These are phyloP conservation scores for Cladorrhinum sp. DNA, from an alignment of 2,329 filamentous ascomycete species.

Conservation along the genomic window DNA sequence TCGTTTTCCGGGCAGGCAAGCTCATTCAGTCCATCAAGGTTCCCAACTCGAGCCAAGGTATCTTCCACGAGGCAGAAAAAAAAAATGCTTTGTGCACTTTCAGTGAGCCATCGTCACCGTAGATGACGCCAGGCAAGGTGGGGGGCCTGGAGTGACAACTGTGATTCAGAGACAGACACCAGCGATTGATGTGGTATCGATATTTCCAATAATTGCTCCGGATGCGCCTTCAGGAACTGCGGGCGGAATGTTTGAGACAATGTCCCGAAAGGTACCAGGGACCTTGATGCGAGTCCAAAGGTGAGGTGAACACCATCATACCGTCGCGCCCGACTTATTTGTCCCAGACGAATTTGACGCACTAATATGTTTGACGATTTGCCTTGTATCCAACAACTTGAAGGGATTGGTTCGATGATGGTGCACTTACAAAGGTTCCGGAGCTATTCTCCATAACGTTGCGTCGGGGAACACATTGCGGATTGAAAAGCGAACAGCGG, in stretches of 20 bases:
- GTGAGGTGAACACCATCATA: too few relatives aligned
- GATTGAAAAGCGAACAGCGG: neutral
- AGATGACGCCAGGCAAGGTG: neutral
- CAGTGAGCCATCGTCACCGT: neutral
- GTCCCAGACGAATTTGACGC: too few relatives aligned
- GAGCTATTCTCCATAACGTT: neutral
- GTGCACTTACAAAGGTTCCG: neutral
- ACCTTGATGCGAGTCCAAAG: neutral
- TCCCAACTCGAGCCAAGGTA: neutral
- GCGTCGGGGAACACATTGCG: too few relatives aligned
- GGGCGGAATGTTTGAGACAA: conserved; percentile 18
- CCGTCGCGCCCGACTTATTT: too few relatives aligned
- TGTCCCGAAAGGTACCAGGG: conserved; percentile 17
- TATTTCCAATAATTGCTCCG: neutral
- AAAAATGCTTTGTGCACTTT: neutral
- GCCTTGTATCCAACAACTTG: neutral
- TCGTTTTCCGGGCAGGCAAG: too few relatives aligned
- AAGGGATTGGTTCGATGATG: neutral
- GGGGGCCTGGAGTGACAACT: neutral
- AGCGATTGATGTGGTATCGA: neutral
- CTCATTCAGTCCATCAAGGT: too few relatives aligned
- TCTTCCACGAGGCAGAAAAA: neutral
- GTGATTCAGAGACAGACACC: neutral
- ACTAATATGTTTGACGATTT: too few relatives aligned
- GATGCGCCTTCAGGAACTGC: conserved; percentile 13